Conservation (phyloP, 2,329 filamentous ascomycete species). For the Penicillium verrucosum region DNA sequence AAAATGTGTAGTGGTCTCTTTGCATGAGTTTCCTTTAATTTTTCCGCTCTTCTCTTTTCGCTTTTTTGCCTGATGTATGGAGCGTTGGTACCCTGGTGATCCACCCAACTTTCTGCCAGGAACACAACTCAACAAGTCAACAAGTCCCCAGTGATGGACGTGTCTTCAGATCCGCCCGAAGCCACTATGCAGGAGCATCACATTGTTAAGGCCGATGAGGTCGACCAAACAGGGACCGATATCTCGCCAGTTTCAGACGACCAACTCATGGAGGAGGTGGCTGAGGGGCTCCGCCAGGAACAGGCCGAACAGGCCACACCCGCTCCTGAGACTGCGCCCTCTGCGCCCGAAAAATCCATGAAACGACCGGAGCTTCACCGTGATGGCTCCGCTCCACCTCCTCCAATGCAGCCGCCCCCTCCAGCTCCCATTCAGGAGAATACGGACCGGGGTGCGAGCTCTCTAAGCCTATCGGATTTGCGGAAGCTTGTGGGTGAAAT, state of each 20-base stretch:
- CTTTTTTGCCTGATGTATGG: slow-evolving; percentile 6
- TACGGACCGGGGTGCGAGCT: slow-evolving; percentile 54
- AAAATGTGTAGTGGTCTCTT: background rate
- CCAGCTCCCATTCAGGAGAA: slow-evolving; percentile 44
- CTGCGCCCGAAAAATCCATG: slow-evolving; percentile 17
- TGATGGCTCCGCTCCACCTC: slow-evolving; percentile 40
- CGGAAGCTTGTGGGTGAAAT: slow-evolving; percentile 71
- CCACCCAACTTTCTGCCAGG: slow-evolving; percentile 4
- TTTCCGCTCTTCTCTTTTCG: background rate
- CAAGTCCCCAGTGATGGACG: slow-evolving; percentile 26
- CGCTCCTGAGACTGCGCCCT: slow-evolving; percentile 7
- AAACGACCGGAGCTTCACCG: slow-evolving; percentile 38
- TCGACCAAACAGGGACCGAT: slow-evolving; percentile 48
- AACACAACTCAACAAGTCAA: background rate
- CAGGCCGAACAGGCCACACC: slow-evolving; percentile 25
- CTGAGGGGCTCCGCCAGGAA: slow-evolving; percentile 38
- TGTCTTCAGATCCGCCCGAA: slow-evolving; percentile 21
- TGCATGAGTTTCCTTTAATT: background rate
- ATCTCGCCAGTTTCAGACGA: slow-evolving; percentile 46
- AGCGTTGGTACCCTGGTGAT: slow-evolving; percentile 6
- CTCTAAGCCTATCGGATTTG: slow-evolving; percentile 71
- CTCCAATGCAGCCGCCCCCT: slow-evolving; percentile 46
- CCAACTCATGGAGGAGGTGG: slow-evolving; percentile 42
- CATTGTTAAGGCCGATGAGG: slow-evolving; percentile 50
- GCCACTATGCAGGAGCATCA: slow-evolving; percentile 34